Conservation (phyloP, 345 rosid species). For the Eucalyptus globulus region DNA sequence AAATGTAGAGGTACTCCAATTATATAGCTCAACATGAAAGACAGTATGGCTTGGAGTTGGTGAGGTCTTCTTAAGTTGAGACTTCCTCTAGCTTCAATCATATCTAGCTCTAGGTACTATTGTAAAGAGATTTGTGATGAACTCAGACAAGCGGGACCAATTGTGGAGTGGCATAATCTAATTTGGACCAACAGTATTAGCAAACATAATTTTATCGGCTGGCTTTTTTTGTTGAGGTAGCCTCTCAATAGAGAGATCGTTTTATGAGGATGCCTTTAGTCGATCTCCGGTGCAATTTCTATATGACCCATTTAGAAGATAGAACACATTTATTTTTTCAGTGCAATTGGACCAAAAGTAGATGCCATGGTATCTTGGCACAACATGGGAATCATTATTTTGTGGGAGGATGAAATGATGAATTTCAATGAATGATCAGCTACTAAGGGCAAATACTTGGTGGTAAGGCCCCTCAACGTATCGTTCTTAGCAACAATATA, state of each 20-base stretch:
- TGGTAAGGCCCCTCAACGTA: background rate
- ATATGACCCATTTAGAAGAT: background rate
- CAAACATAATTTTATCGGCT: background rate
- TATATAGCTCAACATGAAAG: background rate
- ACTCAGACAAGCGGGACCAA: background rate
- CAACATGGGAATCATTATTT: background rate
- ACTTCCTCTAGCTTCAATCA: background rate
- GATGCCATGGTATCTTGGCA: background rate
- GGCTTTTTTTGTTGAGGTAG: background rate
- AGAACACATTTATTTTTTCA: background rate
- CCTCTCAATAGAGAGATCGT: accelerated
- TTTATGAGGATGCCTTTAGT: background rate
- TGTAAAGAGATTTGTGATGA: background rate
- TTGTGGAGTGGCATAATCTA: background rate
- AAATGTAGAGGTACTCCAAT: background rate
- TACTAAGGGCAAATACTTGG: background rate
- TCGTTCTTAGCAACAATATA: background rate
- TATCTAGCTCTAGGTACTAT: background rate
- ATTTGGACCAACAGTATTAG: accelerated
- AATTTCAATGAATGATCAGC: background rate
- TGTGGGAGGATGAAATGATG: background rate
- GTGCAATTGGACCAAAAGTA: background rate
- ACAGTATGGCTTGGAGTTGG: background rate
- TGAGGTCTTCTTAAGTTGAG: background rate
- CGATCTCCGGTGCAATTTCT: background rate